A percentile compares a stretch with the other conserved stretches of the same genome.
Conservation (phyloP, 192 early-diverging fungal genomes). For the Gorgonomyces haynaldii region DNA sequence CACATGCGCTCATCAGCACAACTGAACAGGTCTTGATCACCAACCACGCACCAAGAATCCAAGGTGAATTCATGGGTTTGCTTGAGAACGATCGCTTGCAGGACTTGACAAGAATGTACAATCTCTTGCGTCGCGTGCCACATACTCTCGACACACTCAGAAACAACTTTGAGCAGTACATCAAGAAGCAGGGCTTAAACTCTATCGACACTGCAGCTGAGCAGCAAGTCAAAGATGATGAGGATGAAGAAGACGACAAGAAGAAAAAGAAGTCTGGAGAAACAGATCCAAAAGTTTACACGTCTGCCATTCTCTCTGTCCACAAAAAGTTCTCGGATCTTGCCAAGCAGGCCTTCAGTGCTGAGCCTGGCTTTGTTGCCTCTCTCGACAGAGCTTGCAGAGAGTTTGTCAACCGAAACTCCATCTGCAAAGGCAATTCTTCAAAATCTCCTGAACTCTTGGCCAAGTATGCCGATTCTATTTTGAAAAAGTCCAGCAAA, state of each 20-base stretch:
- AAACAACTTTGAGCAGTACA: conserved; percentile 61
- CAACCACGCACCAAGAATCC: conserved; percentile 68
- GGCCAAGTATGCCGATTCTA: conserved; percentile 78
- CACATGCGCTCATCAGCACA: conserved; percentile 63
- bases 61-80: conserved; percentile 82
- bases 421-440: conserved; percentile 58
- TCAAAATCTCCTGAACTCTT: conserved; percentile 76
- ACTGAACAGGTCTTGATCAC: conserved; percentile 82
- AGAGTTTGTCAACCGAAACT: conserved; percentile 87
- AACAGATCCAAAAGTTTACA: conserved; percentile 72
- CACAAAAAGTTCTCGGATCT: conserved; percentile 77
- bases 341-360: conserved; percentile 64
- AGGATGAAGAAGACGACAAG: conserved; percentile 20
- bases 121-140: conserved; percentile 62
- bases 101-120: conserved; percentile 80
- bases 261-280: conserved; percentile 25
- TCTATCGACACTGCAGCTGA: conserved; percentile 67
- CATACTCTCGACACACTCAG: conserved; percentile 75
- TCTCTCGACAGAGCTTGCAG: conserved; percentile 88
- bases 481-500: conserved; percentile 76
- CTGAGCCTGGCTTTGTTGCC: conserved; percentile 77
- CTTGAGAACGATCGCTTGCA: conserved; percentile 79
- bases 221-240: background rate
- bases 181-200: conserved; percentile 63
- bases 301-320: conserved; percentile 73